Conservation (phyloP, 2,329 filamentous ascomycete genomes). For the Alternaria rosae region DNA sequence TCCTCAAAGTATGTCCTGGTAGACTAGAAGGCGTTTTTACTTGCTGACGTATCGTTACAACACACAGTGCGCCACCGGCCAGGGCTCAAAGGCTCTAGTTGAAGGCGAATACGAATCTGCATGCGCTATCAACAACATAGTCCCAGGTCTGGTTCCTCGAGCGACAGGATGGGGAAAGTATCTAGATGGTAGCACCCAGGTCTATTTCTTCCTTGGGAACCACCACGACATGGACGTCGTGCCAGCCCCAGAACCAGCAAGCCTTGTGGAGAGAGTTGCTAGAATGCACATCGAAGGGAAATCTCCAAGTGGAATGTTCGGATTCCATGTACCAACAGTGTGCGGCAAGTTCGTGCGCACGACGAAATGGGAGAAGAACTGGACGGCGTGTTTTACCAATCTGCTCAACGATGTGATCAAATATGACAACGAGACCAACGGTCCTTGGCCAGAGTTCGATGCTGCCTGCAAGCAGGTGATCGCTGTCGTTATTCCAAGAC, state of each 20-base stretch:
- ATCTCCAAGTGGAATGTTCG: background rate
- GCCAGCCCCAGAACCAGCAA: background rate
- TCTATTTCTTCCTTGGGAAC: background rate
- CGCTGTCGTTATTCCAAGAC: background rate
- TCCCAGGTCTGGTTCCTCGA: background rate
- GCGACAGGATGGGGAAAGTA: background rate
- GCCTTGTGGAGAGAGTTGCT: background rate
- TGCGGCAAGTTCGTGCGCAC: background rate
- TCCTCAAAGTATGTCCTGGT: background rate
- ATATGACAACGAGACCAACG: background rate
- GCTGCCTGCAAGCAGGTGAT: background rate
- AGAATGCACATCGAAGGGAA: background rate
- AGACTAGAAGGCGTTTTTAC: background rate
- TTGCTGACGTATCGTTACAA: background rate
- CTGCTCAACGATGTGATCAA: background rate
- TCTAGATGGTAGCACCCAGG: background rate
- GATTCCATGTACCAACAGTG: background rate
- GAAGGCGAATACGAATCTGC: background rate
- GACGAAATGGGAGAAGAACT: background rate
- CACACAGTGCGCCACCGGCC: background rate
- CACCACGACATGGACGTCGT: background rate
- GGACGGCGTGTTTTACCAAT: background rate
- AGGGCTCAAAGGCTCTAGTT: background rate
- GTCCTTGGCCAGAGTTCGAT: background rate
- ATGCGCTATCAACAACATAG: background rate